Percentiles rank a stretch among this genome's conserved stretches.
Conservation (phyloP, 75 land plant species). For the Cupressus sempervirens region DNA sequence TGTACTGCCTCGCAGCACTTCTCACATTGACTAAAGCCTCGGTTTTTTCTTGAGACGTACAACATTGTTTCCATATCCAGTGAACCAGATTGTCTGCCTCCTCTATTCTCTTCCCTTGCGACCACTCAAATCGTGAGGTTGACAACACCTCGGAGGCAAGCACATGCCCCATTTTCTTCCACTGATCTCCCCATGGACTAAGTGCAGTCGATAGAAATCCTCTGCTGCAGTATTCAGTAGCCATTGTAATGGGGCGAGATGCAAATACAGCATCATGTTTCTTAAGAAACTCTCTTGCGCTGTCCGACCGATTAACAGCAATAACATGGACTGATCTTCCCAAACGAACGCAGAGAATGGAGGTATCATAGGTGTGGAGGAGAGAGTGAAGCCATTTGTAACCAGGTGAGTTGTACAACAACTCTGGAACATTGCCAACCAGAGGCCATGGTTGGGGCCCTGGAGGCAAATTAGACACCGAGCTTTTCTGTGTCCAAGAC, state of each 20-base stretch:
- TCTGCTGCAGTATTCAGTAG: conserved; percentile 4
- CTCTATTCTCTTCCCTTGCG: conserved; percentile 22
- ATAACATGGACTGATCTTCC: not conserved
- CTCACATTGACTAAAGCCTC: conserved; percentile 16
- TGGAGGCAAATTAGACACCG: not conserved
- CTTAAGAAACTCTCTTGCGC: conserved; percentile 38
- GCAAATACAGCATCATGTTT: conserved; percentile 39
- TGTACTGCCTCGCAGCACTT: conserved; percentile 8
- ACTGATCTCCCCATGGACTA: conserved; percentile 47
- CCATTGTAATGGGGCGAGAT: conserved; percentile 16
- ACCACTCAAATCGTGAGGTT: conserved; percentile 30
- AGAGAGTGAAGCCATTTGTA: not conserved
- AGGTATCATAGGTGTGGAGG: not conserved
- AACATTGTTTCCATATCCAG: not conserved
- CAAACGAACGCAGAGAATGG: not conserved
- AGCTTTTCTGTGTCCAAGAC: not conserved
- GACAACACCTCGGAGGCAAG: conserved; percentile 31
- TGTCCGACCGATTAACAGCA: conserved; percentile 27
- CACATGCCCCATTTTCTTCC: conserved; percentile 49
- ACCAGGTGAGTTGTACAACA: not conserved
- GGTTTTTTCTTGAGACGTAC: conserved; percentile 10
- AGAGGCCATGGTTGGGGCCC: not conserved
- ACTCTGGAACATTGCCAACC: not conserved
- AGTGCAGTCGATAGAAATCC: conserved; percentile 19
- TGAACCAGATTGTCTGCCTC: conserved; percentile 29